phyloP scores from a whole-genome alignment of 2,329 filamentous ascomycete species.

The Huntiella savannae region DNA sequence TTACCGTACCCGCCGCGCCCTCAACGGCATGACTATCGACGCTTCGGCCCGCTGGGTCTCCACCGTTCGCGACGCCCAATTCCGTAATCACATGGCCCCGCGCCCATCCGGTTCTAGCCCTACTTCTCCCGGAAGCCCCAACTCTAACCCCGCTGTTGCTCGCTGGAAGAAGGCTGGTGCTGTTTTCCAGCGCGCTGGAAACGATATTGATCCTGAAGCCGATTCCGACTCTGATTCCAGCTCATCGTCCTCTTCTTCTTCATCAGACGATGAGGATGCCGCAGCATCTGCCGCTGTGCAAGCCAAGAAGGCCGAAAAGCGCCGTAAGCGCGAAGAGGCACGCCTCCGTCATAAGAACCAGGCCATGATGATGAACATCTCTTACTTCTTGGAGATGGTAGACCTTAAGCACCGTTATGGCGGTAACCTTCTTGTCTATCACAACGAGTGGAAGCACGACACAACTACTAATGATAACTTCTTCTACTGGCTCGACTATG shows the following conservation, averaged over 20 bases:
- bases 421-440: constrained; percentile 62
- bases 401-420: constrained; percentile 77
- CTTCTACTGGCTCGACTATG: constrained; percentile 84
- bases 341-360: constrained; percentile 32
- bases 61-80: constrained; percentile 39
- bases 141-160: constrained; percentile 22
- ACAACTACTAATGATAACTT: constrained; percentile 62
- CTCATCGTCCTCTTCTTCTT: constrained; percentile 15
- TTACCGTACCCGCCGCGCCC: constrained; percentile 51
- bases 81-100: constrained; percentile 30
- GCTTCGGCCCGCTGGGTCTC: constrained; percentile 54
- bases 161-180: constrained; percentile 56
- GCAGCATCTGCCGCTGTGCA: constrained; percentile 15
- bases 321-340: constrained; percentile 19
- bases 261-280: constrained; percentile 15
- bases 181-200: constrained; percentile 53
- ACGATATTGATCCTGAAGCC: constrained; percentile 36
- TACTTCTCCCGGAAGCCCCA: constrained; percentile 10
- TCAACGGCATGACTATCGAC: constrained; percentile 49
- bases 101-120: constrained; percentile 16
- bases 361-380: constrained; percentile 64
- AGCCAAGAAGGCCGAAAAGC: constrained; percentile 21
- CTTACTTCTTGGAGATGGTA: constrained; percentile 75
- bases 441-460: constrained; percentile 62
- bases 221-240: constrained; percentile 18